Evolutionary conservation across 306 rosid species (phyloP), one percentile per base, ranked within the genome.

Genomic region (Begonia peltatifolia): DNA sequence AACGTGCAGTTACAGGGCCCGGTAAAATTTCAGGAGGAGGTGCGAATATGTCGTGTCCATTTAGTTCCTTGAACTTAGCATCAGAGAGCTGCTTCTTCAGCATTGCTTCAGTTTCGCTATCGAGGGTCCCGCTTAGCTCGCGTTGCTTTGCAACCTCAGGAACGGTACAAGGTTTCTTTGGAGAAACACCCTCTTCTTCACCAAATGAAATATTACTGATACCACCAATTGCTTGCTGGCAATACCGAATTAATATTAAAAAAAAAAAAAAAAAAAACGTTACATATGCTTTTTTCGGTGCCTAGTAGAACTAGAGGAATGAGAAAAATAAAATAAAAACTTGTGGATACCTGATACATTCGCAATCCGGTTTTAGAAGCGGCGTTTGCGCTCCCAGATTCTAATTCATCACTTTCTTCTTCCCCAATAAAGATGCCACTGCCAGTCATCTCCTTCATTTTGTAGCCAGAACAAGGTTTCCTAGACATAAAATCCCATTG

Each of bases 91-190:
- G 99, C 73, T 83, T 85, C 76, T 76, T 71, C 80, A 87, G 42
- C 49, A 18, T 71, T 12, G 78, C 76, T 48, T 90, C 95, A 16
- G 80, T 64, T 20, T 90, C 99, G 58, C 80, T 83, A 61, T 78
- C 95, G 69, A 90, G 67, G 53, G 87, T 90, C 64, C 99, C 99
- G 13, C 92, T 86, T 35, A 90, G 78, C 71, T 90, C 99, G 4
- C 99, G 99, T 71, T 83, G 95, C 82, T 90, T 90, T 49, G 99
- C 99, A 50, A 83, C 94, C 87, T 90, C 99, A 2, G 95, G 80
- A 57, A 83, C 41, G 36, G 81, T 58, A 23, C 76, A 47, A 22
- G 95, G 94, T 74, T 80, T 86, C 63, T 79, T 90, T 1, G 94
- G 94, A 54, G 95, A 74, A 62, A 86, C 44, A 49, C 74, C 48